Conservation (phyloP, 768 basidiomycete species). For the Atractiella rhizophila region DNA sequence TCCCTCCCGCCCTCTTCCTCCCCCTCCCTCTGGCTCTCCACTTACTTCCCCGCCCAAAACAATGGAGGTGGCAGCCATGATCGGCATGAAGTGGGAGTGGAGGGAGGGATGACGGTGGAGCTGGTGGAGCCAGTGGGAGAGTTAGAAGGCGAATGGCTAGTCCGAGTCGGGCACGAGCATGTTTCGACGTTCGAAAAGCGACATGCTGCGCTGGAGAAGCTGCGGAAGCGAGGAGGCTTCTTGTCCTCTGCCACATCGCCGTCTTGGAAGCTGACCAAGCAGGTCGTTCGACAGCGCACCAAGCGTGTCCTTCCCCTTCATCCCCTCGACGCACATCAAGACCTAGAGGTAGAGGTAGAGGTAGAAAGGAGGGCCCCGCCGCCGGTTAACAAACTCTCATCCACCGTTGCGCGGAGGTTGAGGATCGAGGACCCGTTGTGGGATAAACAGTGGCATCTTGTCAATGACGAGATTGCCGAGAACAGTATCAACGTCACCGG, state of each 20-base stretch:
- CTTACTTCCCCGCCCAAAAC: too few relatives aligned
- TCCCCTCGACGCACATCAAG: conserved; percentile 2
- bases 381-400: conserved; percentile 3
- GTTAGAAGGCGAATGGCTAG: conserved; percentile 55
- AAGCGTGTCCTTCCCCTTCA: conserved; percentile 19
- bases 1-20: conserved; percentile 16
- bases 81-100: conserved; percentile 25
- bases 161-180: conserved; percentile 30
- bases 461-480: conserved; percentile 58
- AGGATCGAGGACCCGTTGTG: conserved; percentile 62
- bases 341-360: background rate
- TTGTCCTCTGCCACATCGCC: conserved; percentile 1
- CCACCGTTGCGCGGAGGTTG: conserved; percentile 31
- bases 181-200: conserved; percentile 20
- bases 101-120: conserved; percentile 42
- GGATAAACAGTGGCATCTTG: conserved; percentile 70
- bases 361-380: conserved; percentile 1
- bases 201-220: conserved; percentile 28
- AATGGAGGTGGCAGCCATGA: conserved; percentile 1
- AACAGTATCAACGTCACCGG: conserved; percentile 64
- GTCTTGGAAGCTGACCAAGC: conserved; percentile 15
- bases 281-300: conserved; percentile 17
- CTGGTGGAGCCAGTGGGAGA: conserved; percentile 71
- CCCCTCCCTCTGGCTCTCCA: too few relatives aligned
- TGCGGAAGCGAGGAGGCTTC: conserved; percentile 22